These are phyloP conservation scores for Claviceps spartinae DNA, from an alignment of 2,329 filamentous ascomycete species.

Conservation along the genomic window DNA sequence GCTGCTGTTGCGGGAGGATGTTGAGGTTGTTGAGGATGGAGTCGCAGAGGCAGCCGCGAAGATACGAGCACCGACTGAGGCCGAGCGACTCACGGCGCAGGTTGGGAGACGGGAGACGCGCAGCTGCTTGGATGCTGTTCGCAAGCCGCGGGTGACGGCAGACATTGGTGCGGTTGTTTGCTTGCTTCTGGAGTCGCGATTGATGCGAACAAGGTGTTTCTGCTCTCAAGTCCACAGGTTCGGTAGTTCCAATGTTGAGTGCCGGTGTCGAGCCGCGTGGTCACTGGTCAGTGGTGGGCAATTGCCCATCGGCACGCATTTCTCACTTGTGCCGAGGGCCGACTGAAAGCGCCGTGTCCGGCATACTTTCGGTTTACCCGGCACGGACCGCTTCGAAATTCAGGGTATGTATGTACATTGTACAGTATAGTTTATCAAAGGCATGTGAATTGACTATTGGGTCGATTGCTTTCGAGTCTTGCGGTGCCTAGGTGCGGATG, in stretches of 20 bases:
- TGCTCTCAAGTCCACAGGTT: neutral
- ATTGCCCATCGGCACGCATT: too few relatives aligned
- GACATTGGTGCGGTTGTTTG: slow-evolving; percentile 24
- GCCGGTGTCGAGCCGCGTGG: slow-evolving; percentile 8
- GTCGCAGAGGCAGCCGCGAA: slow-evolving; percentile 16
- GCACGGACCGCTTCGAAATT: too few relatives aligned
- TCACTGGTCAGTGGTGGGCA: neutral
- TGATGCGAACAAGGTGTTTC: neutral
- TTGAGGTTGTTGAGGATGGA: neutral
- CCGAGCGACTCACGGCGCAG: slow-evolving; percentile 10
- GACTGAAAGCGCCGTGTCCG: too few relatives aligned
- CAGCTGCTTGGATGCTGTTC: slow-evolving; percentile 40
- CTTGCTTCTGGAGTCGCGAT: neutral
- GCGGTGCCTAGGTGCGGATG: too few relatives aligned
- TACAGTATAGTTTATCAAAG: too few relatives aligned
- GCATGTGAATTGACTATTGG: too few relatives aligned
- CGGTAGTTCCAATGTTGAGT: neutral
- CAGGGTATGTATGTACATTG: too few relatives aligned
- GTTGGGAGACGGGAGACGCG: slow-evolving; percentile 25
- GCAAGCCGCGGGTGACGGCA: slow-evolving; percentile 39
- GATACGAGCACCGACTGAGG: slow-evolving; percentile 15
- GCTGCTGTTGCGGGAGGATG: slow-evolving; percentile 16
- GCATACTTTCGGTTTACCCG: too few relatives aligned
- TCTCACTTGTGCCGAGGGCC: too few relatives aligned
- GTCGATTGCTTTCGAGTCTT: too few relatives aligned